These are phyloP conservation scores for Heteromeles arbutifolia DNA, from an alignment of 306 rosid species.

Conservation along the genomic window DNA sequence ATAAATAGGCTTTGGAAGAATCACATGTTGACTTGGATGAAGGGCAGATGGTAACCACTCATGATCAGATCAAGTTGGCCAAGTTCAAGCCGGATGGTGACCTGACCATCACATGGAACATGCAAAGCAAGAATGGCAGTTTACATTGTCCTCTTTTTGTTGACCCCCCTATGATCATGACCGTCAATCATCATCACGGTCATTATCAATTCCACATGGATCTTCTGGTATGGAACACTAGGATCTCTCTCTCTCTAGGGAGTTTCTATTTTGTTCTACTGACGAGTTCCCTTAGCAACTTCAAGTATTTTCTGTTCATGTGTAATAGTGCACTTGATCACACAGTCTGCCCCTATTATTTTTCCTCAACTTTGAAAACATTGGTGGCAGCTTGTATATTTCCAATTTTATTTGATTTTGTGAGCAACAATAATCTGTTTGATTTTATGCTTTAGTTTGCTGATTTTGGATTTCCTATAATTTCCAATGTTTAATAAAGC, in stretches of 20 bases:
- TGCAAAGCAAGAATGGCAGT: too few species aligned
- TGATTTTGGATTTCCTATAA: background rate
- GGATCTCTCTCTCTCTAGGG: background rate
- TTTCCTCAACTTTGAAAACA: background rate
- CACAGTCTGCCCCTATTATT: background rate
- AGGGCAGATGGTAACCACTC: background rate
- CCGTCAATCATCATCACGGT: background rate
- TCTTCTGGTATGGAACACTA: background rate
- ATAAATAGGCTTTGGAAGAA: background rate
- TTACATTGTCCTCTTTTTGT: background rate
- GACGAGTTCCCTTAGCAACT: constrained; percentile 17
- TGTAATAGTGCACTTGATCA: background rate
- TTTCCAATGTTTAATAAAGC: background rate
- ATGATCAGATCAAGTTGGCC: background rate
- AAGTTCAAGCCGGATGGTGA: background rate
- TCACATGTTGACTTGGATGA: background rate
- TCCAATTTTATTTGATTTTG: background rate
- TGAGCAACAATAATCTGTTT: background rate
- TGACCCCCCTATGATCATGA: background rate
- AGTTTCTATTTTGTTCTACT: background rate
- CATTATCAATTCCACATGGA: background rate
- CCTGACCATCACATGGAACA: background rate
- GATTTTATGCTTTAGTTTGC: background rate
- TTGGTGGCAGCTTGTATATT: background rate
- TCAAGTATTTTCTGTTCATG: constrained; percentile 6